phyloP scores from a whole-genome alignment of 805 yeast genomes.

The Saccharomycopsis sp. region DNA sequence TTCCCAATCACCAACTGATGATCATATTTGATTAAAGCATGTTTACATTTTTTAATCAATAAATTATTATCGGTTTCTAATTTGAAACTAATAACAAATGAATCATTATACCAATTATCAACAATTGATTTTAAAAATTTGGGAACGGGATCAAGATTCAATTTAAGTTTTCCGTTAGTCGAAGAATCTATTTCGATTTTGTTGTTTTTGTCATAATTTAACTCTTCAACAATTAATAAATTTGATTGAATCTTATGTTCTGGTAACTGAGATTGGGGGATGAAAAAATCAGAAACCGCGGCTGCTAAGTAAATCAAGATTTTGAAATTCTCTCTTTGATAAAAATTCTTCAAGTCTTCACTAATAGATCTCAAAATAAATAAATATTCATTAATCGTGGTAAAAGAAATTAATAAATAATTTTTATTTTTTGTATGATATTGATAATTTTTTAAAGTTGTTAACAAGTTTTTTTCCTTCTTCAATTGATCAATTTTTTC shows the following conservation, averaged over 20 bases:
- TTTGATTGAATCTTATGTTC: conserved; percentile 78
- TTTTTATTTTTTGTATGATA: conserved; percentile 39
- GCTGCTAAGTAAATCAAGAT: conserved; percentile 89
- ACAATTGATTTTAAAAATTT: conserved; percentile 82
- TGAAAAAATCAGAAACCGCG: conserved; percentile 93
- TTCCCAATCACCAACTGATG: conserved; percentile 96
- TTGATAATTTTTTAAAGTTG: conserved; percentile 21
- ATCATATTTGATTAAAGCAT: conserved; percentile 73
- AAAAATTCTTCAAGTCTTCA: conserved; percentile 39
- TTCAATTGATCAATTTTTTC: conserved; percentile 1
- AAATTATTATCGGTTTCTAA: conserved; percentile 77
- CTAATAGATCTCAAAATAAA: conserved; percentile 71
- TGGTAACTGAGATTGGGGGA: conserved; percentile 77
- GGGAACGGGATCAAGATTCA: conserved; percentile 92
- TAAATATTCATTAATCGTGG: conserved; percentile 89
- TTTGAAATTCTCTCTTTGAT: conserved; percentile 28
- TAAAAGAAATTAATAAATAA: conserved; percentile 72
- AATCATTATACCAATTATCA: conserved; percentile 89
- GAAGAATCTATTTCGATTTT: conserved; percentile 11
- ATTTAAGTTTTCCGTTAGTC: conserved; percentile 56
- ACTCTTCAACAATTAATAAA: not conserved
- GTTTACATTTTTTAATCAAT: conserved; percentile 61
- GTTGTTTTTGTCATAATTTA: not conserved
- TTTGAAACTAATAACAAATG: conserved; percentile 91
- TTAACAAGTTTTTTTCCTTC: not conserved